A percentile compares a stretch with the other conserved stretches of the same genome.
Conservation (phyloP, 441 rosid genomes). For the Eruca vesicaria region DNA sequence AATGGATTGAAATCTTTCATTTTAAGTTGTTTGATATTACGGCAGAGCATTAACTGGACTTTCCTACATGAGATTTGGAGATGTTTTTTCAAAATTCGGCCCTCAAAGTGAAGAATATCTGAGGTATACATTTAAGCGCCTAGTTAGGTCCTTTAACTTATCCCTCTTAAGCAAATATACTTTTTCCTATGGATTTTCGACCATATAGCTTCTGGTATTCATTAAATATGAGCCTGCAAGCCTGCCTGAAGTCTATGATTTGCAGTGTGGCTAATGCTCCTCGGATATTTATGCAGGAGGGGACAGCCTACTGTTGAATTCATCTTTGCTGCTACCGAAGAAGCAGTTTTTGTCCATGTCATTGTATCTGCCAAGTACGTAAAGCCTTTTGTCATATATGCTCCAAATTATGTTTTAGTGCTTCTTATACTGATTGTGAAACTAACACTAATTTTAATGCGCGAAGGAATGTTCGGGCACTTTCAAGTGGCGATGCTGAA, state of each 20-base stretch:
- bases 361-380: conserved; percentile 91
- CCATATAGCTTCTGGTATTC: background rate
- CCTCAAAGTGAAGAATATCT: conserved; percentile 76
- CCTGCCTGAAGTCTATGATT: conserved; percentile 8
- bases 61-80: conserved; percentile 97
- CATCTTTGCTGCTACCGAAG: conserved; percentile 96
- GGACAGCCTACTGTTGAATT: conserved; percentile 91
- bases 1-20: conserved; percentile 3
- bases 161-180: background rate
- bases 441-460: conserved; percentile 28
- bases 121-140: conserved; percentile 49
- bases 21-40: conserved; percentile 24
- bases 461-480: conserved; percentile 79
- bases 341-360: conserved; percentile 90
- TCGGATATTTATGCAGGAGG: conserved; percentile 62
- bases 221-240: conserved; percentile 2
- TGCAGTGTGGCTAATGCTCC: conserved; percentile 22
- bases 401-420: conserved; percentile 1
- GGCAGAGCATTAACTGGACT: conserved; percentile 71
- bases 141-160: background rate
- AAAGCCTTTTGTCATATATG: conserved; percentile 27
- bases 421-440: conserved; percentile 19
- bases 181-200: background rate
- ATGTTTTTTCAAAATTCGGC: conserved; percentile 82
- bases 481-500: conserved; percentile 80